Conservation (phyloP, 768 basidiomycete species). For the Boletus reticuloceps region DNA sequence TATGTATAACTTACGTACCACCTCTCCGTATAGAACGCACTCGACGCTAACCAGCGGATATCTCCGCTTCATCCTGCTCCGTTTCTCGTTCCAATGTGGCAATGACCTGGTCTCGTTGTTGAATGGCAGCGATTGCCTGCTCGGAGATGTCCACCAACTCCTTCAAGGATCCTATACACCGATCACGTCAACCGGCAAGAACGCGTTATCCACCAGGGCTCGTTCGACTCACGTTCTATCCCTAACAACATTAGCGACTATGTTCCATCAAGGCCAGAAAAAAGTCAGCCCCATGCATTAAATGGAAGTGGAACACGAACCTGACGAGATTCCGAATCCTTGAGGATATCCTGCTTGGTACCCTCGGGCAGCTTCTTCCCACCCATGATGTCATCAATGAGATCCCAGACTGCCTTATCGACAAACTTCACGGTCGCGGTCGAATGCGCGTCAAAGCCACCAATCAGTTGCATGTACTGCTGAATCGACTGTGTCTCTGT, state of each 20-base stretch:
- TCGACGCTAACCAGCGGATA: too few species aligned
- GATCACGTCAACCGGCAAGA: neutral
- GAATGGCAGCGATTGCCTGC: slow-evolving; percentile 28
- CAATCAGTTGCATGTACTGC: slow-evolving; percentile 38
- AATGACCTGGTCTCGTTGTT: slow-evolving; percentile 29
- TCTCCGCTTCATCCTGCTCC: slow-evolving; percentile 4
- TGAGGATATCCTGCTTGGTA: slow-evolving; percentile 40
- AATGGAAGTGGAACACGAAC: slow-evolving; percentile 25
- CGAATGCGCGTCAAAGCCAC: slow-evolving; percentile 10
- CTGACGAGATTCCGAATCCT: slow-evolving; percentile 41
- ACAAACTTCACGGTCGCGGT: slow-evolving; percentile 1
- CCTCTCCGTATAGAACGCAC: neutral
- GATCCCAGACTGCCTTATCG: slow-evolving; percentile 25
- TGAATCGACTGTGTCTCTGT: slow-evolving; percentile 38
- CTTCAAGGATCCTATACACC: slow-evolving; percentile 30
- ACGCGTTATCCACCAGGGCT: neutral
- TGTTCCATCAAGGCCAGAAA: neutral
- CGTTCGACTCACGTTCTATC: slow-evolving; percentile 41
- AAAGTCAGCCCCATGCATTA: neutral
- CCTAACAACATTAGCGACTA: slow-evolving; percentile 44
- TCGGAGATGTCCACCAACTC: slow-evolving; percentile 35
- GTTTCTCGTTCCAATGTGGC: slow-evolving; percentile 3
- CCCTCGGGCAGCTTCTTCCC: slow-evolving; percentile 30
- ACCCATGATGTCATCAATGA: slow-evolving; percentile 43
- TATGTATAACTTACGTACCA: neutral